phyloP scores from a whole-genome alignment of 345 rosid species.

The Raphanus sativus region DNA sequence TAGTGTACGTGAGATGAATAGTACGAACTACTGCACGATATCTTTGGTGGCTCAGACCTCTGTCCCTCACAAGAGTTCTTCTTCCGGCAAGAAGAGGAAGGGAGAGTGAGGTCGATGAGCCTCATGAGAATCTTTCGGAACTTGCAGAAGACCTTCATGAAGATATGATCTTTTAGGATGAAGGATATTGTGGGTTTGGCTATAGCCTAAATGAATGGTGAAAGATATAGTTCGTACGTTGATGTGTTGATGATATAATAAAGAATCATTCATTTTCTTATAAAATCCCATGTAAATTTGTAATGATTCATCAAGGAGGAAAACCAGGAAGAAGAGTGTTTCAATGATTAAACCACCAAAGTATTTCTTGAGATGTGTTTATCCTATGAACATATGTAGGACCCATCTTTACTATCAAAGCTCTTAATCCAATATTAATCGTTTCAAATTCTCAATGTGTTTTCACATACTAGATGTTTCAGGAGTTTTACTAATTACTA shows the following conservation, averaged over 20 bases:
- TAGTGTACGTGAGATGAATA: conserved; percentile 84
- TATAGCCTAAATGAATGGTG: conserved; percentile 44
- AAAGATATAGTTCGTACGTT: conserved; percentile 42
- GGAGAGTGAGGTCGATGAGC: conserved; percentile 53
- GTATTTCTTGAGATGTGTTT: conserved; percentile 35
- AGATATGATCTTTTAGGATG: conserved; percentile 9
- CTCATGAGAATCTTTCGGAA: conserved; percentile 68
- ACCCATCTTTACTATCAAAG: conserved; percentile 23
- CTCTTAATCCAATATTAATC: conserved; percentile 14
- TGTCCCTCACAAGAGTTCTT: conserved; percentile 30
- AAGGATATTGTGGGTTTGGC: conserved; percentile 23
- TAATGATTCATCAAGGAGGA: conserved; percentile 35
- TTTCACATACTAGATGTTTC: neutral
- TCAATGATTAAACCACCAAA: conserved; percentile 36
- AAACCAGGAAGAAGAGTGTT: conserved; percentile 24
- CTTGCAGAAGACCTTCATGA: conserved; percentile 71
- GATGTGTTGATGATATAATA: conserved; percentile 27
- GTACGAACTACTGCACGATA: conserved; percentile 72
- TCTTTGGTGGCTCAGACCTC: conserved; percentile 74
- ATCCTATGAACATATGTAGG: conserved; percentile 30
- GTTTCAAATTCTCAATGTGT: neutral
- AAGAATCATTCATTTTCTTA: conserved; percentile 2
- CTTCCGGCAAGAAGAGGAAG: conserved; percentile 32
- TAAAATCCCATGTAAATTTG: conserved; percentile 10
- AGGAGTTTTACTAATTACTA: neutral